Conservation (phyloP, 768 basidiomycete species). For the Russula sp. region DNA sequence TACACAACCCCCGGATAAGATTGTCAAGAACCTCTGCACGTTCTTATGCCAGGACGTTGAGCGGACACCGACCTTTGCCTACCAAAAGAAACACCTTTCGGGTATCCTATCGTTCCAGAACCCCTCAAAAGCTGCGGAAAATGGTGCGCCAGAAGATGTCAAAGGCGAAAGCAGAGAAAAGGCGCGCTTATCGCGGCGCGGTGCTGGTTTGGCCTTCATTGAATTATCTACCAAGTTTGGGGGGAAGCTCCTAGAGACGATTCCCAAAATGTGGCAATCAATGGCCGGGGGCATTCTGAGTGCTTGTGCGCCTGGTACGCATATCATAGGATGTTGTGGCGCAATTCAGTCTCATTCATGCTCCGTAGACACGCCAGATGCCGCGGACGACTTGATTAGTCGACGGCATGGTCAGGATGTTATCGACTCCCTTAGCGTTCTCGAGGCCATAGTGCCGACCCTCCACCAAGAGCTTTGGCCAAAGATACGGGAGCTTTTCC, state of each 20-base stretch:
- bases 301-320: constrained; percentile 60
- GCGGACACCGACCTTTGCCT: constrained; percentile 84
- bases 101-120: constrained; percentile 75
- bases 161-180: constrained; percentile 51
- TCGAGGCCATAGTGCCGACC: constrained; percentile 74
- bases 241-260: constrained; percentile 55
- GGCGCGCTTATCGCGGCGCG: constrained; percentile 71
- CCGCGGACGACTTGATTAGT: constrained; percentile 61
- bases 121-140: constrained; percentile 31
- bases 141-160: constrained; percentile 40
- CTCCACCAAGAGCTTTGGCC: constrained; percentile 66
- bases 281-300: constrained; percentile 75
- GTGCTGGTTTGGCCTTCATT: constrained; percentile 78
- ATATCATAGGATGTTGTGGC: not conserved
- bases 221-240: constrained; percentile 77
- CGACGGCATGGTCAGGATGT: constrained; percentile 81
- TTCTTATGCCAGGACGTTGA: constrained; percentile 91
- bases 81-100: constrained; percentile 49
- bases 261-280: constrained; percentile 96
- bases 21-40: constrained; percentile 94
- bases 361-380: constrained; percentile 37
- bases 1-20: constrained; percentile 87
- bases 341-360: not conserved
- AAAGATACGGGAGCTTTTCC: constrained; percentile 66
- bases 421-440: constrained; percentile 86